These are phyloP conservation scores for Niebla homalea DNA, from an alignment of 495 filamentous ascomycete genomes.

Conservation along the genomic window DNA sequence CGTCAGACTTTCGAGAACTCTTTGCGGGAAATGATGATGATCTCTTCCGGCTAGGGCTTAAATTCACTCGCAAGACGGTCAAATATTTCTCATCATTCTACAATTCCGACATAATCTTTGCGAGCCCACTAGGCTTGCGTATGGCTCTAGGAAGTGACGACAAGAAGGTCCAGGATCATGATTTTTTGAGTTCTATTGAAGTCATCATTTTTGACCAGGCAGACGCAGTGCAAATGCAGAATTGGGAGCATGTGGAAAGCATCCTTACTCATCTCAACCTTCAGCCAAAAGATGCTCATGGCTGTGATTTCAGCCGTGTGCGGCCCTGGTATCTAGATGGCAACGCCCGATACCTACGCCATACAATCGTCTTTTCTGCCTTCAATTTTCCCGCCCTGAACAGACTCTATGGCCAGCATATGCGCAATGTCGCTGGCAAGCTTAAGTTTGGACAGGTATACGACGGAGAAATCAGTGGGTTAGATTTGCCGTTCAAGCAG, in stretches of 20 bases:
- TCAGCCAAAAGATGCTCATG: constrained; percentile 79
- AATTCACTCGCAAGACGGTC: constrained; percentile 88
- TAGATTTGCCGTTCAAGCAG: constrained; percentile 60
- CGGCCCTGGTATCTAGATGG: constrained; percentile 85
- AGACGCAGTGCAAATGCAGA: constrained; percentile 91
- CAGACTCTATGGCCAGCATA: constrained; percentile 57
- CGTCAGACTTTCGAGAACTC: constrained; percentile 77
- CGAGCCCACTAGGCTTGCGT: constrained; percentile 74
- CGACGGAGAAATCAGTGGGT: constrained; percentile 44
- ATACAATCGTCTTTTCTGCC: constrained; percentile 65
- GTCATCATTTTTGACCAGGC: constrained; percentile 81
- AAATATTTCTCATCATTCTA: constrained; percentile 95
- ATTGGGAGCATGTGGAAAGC: constrained; percentile 90
- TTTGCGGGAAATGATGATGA: constrained; percentile 94
- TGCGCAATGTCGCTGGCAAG: constrained; percentile 69
- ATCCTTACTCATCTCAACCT: constrained; percentile 86
- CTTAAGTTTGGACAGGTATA: constrained; percentile 54
- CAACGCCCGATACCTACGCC: constrained; percentile 64
- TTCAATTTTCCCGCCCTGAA: constrained; percentile 87
- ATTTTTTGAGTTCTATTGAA: constrained; percentile 89
- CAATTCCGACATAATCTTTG: constrained; percentile 87
- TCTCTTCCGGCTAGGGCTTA: constrained; percentile 84
- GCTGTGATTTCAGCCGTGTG: constrained; percentile 86
- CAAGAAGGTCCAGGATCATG: constrained; percentile 68
- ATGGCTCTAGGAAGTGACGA: constrained; percentile 71